Conservation (phyloP, 23 red algal species). For the Cyanidiococcus yangmingshanensis region DNA sequence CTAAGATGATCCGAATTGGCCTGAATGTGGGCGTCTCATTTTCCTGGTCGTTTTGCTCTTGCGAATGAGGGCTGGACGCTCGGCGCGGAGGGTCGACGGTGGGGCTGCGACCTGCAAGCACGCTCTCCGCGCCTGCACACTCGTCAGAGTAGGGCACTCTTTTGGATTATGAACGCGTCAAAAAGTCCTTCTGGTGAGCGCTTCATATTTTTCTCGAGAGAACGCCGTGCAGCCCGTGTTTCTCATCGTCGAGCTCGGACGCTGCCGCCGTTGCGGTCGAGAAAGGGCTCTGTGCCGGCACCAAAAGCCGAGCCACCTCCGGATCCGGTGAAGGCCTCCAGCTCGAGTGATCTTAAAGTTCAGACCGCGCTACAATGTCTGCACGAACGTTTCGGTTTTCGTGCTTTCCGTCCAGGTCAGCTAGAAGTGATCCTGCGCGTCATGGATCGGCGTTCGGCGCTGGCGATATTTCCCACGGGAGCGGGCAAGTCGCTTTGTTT, state of each 20-base stretch:
- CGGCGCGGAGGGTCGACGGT: no score
- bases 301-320: no score
- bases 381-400: conserved; percentile 2
- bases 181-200: no score
- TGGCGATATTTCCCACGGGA: conserved; percentile 76
- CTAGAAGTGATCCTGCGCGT: conserved; percentile 26
- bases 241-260: neutral
- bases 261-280: neutral
- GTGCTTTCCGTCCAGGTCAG: conserved; percentile 40
- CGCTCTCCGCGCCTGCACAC: no score
- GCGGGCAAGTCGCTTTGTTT: conserved; percentile 58
- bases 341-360: neutral
- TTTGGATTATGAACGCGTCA: no score
- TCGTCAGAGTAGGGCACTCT: no score
- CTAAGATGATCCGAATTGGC: no score
- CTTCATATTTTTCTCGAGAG: neutral
- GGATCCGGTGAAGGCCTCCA: no score
- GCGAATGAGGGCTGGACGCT: no score
- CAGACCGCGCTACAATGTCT: neutral
- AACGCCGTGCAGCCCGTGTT: neutral
- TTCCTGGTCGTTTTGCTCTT: no score
- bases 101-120: no score
- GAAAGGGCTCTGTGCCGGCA: neutral
- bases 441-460: conserved; percentile 15
- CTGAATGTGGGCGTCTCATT: no score